Conservation (phyloP, 495 filamentous ascomycete genomes). For the Penicillium canariense region DNA sequence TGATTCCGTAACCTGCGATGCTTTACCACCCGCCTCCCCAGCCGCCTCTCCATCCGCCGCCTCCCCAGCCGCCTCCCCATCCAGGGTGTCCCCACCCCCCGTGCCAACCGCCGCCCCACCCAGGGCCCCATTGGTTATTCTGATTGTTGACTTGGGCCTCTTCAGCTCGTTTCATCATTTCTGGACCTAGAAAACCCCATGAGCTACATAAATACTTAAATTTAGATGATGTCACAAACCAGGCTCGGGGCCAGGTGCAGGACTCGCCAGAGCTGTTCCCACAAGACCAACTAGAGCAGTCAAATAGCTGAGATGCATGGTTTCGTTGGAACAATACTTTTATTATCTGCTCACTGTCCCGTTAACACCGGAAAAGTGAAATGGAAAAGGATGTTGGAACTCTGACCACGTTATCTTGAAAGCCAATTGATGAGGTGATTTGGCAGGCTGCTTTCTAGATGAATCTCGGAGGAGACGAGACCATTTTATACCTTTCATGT, state of each 20-base stretch:
- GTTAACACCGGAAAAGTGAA: no score
- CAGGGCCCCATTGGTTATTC: not conserved
- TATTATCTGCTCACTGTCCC: no score
- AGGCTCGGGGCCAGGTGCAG: not conserved
- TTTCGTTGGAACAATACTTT: not conserved
- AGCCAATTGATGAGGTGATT: not conserved
- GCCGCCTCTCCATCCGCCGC: not conserved
- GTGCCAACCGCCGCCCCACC: not conserved
- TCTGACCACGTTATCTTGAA: not conserved
- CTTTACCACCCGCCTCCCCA: constrained; percentile 1
- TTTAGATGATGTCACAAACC: not conserved
- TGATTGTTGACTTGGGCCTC: not conserved
- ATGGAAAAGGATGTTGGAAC: no score
- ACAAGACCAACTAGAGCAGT: not conserved
- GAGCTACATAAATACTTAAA: not conserved
- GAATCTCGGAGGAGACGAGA: not conserved
- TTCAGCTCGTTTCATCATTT: not conserved
- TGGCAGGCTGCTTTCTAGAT: not conserved
- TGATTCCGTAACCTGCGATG: no score
- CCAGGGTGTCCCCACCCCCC: not conserved
- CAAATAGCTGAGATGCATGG: not conserved
- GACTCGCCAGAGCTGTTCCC: not conserved
- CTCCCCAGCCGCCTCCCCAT: constrained; percentile 1
- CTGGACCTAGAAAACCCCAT: not conserved
- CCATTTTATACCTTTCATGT: not conserved